These are phyloP conservation scores for Centrapalus pauciflorus DNA, from an alignment of 129 eudicot genomes.

Conservation along the genomic window DNA sequence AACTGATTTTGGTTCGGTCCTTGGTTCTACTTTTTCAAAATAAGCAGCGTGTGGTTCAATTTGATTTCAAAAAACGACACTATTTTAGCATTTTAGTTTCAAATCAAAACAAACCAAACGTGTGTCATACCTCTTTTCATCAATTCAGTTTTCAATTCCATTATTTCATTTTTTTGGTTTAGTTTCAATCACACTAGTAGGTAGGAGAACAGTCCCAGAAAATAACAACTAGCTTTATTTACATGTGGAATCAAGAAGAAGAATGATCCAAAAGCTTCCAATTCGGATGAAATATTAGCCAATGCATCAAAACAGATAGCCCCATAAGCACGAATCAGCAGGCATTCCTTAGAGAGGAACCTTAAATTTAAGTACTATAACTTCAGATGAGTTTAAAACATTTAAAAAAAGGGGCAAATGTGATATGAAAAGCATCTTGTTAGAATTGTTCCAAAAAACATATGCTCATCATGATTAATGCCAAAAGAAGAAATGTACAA, in stretches of 20 bases:
- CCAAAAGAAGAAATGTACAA: background rate
- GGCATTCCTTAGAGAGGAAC: constrained; percentile 85
- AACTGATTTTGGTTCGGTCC: no score
- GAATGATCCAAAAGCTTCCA: constrained; percentile 92
- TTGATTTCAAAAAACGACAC: no score
- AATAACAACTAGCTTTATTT: background rate
- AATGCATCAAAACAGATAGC: constrained; percentile 90
- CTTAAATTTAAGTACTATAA: constrained; percentile 27
- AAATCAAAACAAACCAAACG: no score
- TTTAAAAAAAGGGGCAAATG: background rate
- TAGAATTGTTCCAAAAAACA: background rate
- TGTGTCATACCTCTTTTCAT: no score
- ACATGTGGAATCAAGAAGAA: constrained; percentile 98
- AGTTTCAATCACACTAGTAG: no score
- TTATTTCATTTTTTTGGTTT: no score
- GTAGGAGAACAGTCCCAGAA: background rate
- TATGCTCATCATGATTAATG: background rate
- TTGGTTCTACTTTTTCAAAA: no score
- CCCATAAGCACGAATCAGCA: constrained; percentile 94
- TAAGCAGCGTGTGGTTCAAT: no score
- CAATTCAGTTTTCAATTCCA: no score
- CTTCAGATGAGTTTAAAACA: background rate
- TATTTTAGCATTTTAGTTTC: no score
- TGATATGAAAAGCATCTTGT: background rate
- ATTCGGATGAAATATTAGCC: constrained; percentile 63